Evolutionary conservation across 1,139 yeast genomes (phyloP).

Genomic region (Taiozyma onychis): DNA sequence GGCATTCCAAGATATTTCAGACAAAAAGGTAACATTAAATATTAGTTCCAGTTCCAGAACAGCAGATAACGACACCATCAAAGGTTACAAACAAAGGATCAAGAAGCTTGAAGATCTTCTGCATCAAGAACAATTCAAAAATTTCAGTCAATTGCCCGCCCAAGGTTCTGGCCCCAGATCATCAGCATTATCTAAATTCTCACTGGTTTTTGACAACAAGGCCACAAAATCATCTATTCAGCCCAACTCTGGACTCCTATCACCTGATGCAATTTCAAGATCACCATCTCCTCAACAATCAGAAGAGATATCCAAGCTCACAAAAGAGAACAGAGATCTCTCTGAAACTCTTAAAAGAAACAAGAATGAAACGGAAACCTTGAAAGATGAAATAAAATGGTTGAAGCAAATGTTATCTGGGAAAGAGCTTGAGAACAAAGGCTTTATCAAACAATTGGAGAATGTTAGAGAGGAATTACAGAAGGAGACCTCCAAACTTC

Average conservation of each 20-base stretch:
- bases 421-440: conserved; percentile 29
- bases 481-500: conserved; percentile 10
- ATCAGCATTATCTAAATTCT: conserved; percentile 11
- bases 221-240: not conserved
- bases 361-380: conserved; percentile 8
- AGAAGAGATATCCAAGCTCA: conserved; percentile 8
- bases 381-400: conserved; percentile 21
- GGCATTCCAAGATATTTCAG: conserved; percentile 40
- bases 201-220: conserved; percentile 1
- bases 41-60: not conserved
- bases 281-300: conserved; percentile 8
- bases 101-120: conserved; percentile 58
- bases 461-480: conserved; percentile 17
- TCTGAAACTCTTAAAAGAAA: conserved; percentile 9
- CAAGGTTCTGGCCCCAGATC: conserved; percentile 5
- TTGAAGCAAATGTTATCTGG: conserved; percentile 31
- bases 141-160: conserved; percentile 54
- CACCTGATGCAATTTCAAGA: conserved; percentile 1
- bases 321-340: conserved; percentile 10
- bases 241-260: not conserved
- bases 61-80: conserved; percentile 30
- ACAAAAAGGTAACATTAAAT: conserved; percentile 23
- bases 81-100: conserved; percentile 55
- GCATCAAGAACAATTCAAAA: conserved; percentile 60
- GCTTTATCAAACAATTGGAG: conserved; percentile 18